Base-by-base conservation (phyloP, 1,284 basidiomycete species). In the Hymenochaete sp. region DNA sequence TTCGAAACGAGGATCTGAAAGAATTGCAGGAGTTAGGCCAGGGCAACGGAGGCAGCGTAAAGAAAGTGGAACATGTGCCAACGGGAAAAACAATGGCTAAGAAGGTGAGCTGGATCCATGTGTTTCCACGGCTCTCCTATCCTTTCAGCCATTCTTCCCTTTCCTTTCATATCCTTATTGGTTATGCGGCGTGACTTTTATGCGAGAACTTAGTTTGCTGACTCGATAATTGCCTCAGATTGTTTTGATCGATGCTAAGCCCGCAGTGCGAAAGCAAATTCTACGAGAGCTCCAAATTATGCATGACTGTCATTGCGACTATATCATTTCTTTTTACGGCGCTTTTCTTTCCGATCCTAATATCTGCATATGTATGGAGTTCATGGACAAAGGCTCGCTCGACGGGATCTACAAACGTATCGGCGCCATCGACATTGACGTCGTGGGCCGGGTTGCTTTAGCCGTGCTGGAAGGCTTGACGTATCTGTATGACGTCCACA, bases 341-440 rank as follows among this genome's bases (percentile, higher is more conserved):
- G 95, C 96, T 22, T 98, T 92, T 68, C 72, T 97, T 35, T 81
- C 83, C 9, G 95, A 98, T 59, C 93, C 95, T 9, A 96, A 98
- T 57, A 95, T 99, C 58, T 97, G 93, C 64, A 93, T 98, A 54
- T 98, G 93, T 65, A 98, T 98, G 85, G 95, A 99, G 60, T 90
- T 72, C 63, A 93, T 93, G 93, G 91, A 98, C 67, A 88, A 84
- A 61, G 83, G 83, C 11, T 89, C 85, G 14, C 70, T 88, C 25
- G 96, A 99, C 61, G 79, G 82, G 27, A 95, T 98, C 54, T 98
- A 96, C 71, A 93, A 92, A 66, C 81, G 82, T 59, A 85, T 88
- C 53, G 96, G 95, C 0, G 75, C 92, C 2, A 87, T 98, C 54
- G 78, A 88, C 50, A 85, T 95, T 52, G 78, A 87, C 27, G 82